Evolutionary conservation across 352 stramenopile genomes (phyloP), one percentile per base, ranked within the genome.

Genomic region (Achlya hypogyna): DNA sequence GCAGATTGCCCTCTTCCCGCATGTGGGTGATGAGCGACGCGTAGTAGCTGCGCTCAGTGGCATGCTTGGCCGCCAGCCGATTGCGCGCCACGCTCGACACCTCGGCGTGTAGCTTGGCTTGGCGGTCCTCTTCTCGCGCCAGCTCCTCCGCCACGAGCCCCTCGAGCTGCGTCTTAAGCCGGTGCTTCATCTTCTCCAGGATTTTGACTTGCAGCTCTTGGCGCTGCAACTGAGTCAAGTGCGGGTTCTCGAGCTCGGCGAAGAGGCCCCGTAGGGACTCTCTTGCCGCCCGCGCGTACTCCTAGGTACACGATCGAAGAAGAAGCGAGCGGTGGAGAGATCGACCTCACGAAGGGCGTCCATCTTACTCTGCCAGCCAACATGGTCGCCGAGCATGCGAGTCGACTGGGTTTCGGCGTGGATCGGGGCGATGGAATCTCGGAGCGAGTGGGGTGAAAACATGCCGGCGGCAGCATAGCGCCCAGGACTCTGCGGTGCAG

Each of bases 181-280:
- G n/a, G 5, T n/a, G 23, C 42, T 91, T 89, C 70, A 82, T 88
- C 60, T 78, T 80, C 32, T 93, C 77, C 16, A 93, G 63, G 28
- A 93, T 70, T 62, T 88, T 71, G 1, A 78, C 69, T 27, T 85
- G 74, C 5, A 88, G 63, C 12, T 54, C 53, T 4, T 78, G 69
- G 14, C 75, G 72, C n/a, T 65, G 65, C 0, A 70, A 63, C 10
- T 69, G 53, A 0, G 77, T 73, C 28, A 91, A 66, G 23, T 78
- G 72, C 22, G 69, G 73, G 20, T 79, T 74, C 52, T 77, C 72
- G 14, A 88, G 51, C 52, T 89, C 79, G 16, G 69, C 60, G 0
- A 76, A 74, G 34, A 91, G 69, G 0, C 81, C 81, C 6, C 72
- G 73, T 5, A 90, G 63, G 1, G 82, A 90, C 35, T 74, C 63